Evolutionary conservation across 352 stramenopile species (phyloP), one percentile per base, ranked within the genome.

Genomic region (Globisporangium canariense): DNA sequence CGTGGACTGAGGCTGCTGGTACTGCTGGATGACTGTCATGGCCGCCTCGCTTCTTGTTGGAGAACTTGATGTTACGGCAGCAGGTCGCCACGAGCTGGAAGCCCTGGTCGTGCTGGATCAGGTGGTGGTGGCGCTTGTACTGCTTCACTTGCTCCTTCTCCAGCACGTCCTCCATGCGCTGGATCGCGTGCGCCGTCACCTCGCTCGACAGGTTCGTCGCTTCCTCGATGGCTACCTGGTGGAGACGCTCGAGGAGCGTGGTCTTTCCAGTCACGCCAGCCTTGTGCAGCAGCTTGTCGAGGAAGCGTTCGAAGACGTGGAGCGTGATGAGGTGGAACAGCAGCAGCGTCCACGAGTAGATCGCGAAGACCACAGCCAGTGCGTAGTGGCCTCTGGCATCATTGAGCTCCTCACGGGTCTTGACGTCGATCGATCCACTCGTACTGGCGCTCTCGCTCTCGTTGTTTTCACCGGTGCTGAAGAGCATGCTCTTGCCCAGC

Each of bases 161-260:
- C n/a, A 64, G 60, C 43, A 68, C 64, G 14, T 61, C 68, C 46
- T 78, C 61, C 69, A 79, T 79, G n/a, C 41, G 58, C 16, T 66
- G 46, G 43, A 79, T 62, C 36, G 69, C 71, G 11, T 73, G 54
- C 10, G 43, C 61, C 7, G 72, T 68, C n/a, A 64, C 59, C 55
- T 79, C 70, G 22, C 62, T 56, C 2, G 49, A 49, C 16, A 79
- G 58, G 22, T 62, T 70, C 16, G 58, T 47, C 16, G 67, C 55
- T 51, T 79, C 72, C 13, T 75, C 64, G 3, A 69, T 41, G 10
- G 51, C 69, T 20, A 79, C 66, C 16, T 59, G 51, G 18, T 57
- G 28, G n/a, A 79, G 63, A 13, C 66, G 71, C 13, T 62, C 64
- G 7, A 71, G 38, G 9, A 55, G 51, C 11, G 41, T 30, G 3